These are phyloP conservation scores for Pseudoturritis turrita DNA, from an alignment of 345 rosid genomes.

Conservation along the genomic window DNA sequence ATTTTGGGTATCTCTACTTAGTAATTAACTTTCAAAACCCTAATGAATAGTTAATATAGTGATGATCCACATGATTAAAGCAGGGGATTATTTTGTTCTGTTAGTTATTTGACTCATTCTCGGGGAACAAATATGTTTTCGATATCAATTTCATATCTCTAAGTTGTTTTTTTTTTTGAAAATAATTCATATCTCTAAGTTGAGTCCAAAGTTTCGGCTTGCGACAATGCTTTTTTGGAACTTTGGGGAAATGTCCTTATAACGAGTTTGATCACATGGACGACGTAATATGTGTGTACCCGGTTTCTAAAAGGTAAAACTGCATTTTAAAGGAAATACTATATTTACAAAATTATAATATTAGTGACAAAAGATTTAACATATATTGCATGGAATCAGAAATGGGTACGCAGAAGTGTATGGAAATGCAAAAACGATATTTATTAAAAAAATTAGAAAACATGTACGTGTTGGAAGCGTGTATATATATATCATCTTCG, in stretches of 20 bases:
- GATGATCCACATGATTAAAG: conserved; percentile 20
- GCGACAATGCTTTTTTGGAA: conserved; percentile 2
- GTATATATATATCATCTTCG: too few species aligned
- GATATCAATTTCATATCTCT: background rate
- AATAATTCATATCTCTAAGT: too few species aligned
- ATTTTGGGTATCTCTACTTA: background rate
- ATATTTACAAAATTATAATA: background rate
- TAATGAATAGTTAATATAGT: background rate
- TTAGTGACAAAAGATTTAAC: background rate
- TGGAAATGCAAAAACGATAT: too few species aligned
- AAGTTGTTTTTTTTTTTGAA: too few species aligned
- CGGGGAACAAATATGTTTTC: background rate
- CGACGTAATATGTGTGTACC: background rate
- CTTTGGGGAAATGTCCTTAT: conserved; percentile 8
- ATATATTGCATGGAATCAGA: too few species aligned
- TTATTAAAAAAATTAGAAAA: too few species aligned
- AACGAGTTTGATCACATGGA: conserved; percentile 13
- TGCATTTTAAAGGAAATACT: background rate
- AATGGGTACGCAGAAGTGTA: too few species aligned
- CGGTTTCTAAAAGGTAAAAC: background rate
- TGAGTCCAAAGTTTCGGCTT: conserved; percentile 26
- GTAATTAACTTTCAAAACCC: background rate
- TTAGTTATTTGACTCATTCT: background rate
- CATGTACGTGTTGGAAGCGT: too few species aligned
- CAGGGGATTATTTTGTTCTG: background rate